Conservation (phyloP, 257 asterid genomes). For the Plantago ovata region DNA sequence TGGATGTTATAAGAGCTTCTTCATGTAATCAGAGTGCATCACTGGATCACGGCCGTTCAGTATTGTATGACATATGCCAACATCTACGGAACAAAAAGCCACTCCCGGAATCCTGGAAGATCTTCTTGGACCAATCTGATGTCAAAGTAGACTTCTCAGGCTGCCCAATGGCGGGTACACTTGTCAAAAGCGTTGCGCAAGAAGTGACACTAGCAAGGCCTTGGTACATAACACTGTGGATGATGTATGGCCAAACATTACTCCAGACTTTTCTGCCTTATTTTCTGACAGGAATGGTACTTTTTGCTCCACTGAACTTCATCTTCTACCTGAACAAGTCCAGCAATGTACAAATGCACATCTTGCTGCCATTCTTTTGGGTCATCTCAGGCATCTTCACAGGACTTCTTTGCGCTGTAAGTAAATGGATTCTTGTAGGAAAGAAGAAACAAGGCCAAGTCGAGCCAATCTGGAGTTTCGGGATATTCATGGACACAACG, state of each 20-base stretch:
- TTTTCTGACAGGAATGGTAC: conserved; percentile 41
- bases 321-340: conserved; percentile 24
- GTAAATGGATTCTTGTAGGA: conserved; percentile 68
- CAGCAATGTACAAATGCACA: conserved; percentile 19
- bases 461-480: conserved; percentile 47
- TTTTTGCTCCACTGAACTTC: conserved; percentile 36
- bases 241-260: conserved; percentile 46
- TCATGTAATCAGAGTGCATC: conserved; percentile 61
- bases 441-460: conserved; percentile 35
- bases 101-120: conserved; percentile 54
- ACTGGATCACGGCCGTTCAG: conserved; percentile 61
- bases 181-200: conserved; percentile 9
- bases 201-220: conserved; percentile 54
- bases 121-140: conserved; percentile 45
- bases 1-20: conserved; percentile 55
- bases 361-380: conserved; percentile 57
- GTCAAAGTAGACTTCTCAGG: conserved; percentile 50
- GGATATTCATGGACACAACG: conserved; percentile 58
- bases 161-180: conserved; percentile 44
- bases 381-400: conserved; percentile 36
- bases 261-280: conserved; percentile 55
- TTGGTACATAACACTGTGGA: conserved; percentile 52
- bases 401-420: conserved; percentile 35
- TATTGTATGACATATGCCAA: conserved; percentile 59
- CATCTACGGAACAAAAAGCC: conserved; percentile 50